phyloP scores from a whole-genome alignment of 257 asterid species.

The Solanum chmielewskii region DNA sequence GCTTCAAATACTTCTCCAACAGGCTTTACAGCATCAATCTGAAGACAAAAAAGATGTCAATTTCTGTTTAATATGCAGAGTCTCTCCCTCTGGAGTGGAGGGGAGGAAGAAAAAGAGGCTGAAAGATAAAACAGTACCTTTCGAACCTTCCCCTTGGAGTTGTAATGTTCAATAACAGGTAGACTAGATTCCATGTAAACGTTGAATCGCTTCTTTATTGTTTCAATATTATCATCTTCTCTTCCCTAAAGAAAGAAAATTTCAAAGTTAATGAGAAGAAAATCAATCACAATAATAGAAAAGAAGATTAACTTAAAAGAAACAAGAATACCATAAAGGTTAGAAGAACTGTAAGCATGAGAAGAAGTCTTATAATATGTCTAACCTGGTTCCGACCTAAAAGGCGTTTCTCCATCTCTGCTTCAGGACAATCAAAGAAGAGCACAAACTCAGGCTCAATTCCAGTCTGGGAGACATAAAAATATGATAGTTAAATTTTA shows the following conservation, averaged over 20 bases:
- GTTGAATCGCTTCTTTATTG: conserved; percentile 39
- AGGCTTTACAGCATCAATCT: conserved; percentile 71
- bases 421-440: conserved; percentile 31
- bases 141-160: conserved; percentile 61
- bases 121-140: conserved; percentile 34
- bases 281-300: background rate
- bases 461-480: conserved; percentile 42
- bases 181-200: conserved; percentile 41
- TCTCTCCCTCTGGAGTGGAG: background rate
- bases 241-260: conserved; percentile 23
- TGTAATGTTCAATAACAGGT: conserved; percentile 44
- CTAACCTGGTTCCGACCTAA: conserved; percentile 25
- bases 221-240: conserved; percentile 42
- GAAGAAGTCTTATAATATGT: background rate
- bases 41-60: conserved; percentile 3
- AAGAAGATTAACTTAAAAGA: background rate
- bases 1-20: conserved; percentile 72
- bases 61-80: background rate
- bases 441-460: conserved; percentile 66
- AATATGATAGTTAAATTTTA: background rate
- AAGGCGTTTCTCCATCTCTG: conserved; percentile 44
- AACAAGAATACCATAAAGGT: background rate
- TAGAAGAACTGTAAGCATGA: background rate
- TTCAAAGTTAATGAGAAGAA: background rate
- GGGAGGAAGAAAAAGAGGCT: background rate